Evolutionary conservation across 257 asterid species (phyloP).

Genomic region (Solanum sitiens): DNA sequence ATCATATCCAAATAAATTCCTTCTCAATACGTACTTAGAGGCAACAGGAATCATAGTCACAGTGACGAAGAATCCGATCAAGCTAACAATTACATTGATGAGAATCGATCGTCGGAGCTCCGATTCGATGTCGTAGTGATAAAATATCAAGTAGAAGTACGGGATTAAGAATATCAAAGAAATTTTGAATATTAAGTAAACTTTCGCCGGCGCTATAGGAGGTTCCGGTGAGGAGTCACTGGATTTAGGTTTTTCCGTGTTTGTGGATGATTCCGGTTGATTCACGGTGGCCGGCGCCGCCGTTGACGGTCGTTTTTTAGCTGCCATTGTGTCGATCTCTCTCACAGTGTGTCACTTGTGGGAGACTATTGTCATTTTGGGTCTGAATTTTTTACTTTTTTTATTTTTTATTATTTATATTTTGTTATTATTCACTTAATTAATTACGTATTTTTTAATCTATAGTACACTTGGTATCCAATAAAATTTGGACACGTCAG

Average conservation of each 20-base stretch:
- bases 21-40: slow-evolving; percentile 53
- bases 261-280: slow-evolving; percentile 1
- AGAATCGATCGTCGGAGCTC: slow-evolving; percentile 52
- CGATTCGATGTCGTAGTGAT: slow-evolving; percentile 41
- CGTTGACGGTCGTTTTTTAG: slow-evolving; percentile 39
- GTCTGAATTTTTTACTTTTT: neutral
- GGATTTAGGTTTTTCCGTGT: slow-evolving; percentile 13
- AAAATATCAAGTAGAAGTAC: slow-evolving; percentile 49
- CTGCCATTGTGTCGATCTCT: slow-evolving; percentile 34
- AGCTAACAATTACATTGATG: slow-evolving; percentile 52
- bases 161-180: slow-evolving; percentile 43
- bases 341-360: neutral
- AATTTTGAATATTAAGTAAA: slow-evolving; percentile 32
- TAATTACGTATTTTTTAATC: neutral
- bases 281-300: neutral
- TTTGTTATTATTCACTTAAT: neutral
- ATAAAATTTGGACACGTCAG: neutral
- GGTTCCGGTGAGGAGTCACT: slow-evolving; percentile 20
- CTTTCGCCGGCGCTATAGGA: slow-evolving; percentile 53
- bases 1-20: slow-evolving; percentile 80
- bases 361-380: neutral
- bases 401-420: neutral
- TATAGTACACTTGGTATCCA: neutral
- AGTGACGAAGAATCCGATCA: slow-evolving; percentile 48
- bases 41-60: slow-evolving; percentile 75